phyloP scores from a whole-genome alignment of 495 filamentous ascomycete genomes.

The Aspergillus sparsus region DNA sequence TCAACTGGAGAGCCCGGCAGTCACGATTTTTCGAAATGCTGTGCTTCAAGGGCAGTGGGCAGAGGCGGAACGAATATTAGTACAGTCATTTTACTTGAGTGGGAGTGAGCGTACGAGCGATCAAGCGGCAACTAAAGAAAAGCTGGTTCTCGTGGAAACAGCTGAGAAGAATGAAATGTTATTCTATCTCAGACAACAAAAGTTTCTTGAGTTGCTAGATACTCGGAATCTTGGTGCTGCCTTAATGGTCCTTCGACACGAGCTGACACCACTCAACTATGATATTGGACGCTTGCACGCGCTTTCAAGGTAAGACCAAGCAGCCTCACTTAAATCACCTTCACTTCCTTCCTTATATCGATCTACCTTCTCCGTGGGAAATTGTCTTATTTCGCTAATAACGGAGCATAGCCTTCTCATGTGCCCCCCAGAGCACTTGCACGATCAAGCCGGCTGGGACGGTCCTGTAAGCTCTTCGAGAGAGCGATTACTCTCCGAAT shows the following conservation, averaged over 20 bases:
- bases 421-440: slow-evolving; percentile 81
- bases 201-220: slow-evolving; percentile 91
- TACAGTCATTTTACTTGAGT: slow-evolving; percentile 56
- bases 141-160: slow-evolving; percentile 54
- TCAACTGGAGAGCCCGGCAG: slow-evolving; percentile 80
- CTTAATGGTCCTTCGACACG: slow-evolving; percentile 76
- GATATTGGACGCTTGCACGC: slow-evolving; percentile 75
- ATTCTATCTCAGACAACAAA: slow-evolving; percentile 88
- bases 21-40: slow-evolving; percentile 80
- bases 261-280: slow-evolving; percentile 84
- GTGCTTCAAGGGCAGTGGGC: slow-evolving; percentile 81
- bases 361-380: too few relatives aligned
- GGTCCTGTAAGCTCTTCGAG: slow-evolving; percentile 80
- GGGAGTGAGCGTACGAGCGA: slow-evolving; percentile 46
- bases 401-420: slow-evolving; percentile 68
- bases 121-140: slow-evolving; percentile 33
- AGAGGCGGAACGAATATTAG: slow-evolving; percentile 79
- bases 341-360: neutral
- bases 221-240: slow-evolving; percentile 69
- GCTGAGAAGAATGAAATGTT: slow-evolving; percentile 63
- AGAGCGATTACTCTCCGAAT: slow-evolving; percentile 69
- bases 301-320: slow-evolving; percentile 67
- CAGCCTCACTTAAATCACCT: neutral
- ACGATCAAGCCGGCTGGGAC: slow-evolving; percentile 82
- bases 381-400: neutral